Evolutionary conservation across 805 yeast species (phyloP), one percentile per base, ranked within the genome.

Genomic region (Danielia oregonensis): DNA sequence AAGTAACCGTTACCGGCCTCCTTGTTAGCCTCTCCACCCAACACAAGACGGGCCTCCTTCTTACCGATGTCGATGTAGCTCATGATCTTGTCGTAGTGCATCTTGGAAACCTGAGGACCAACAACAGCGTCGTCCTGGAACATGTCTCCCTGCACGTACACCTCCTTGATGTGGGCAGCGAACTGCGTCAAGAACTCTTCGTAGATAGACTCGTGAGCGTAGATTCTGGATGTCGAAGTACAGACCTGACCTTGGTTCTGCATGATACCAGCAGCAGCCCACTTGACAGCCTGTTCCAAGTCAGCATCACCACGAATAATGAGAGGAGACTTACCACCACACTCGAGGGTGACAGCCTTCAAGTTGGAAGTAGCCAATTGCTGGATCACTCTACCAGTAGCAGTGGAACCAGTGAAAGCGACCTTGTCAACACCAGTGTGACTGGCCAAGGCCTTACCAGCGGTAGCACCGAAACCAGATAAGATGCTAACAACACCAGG

Each of bases 321-420:
- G 48, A 78, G 62, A 27, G 86, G 85, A 11, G 85, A 78, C 52
- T 80, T 80, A 39, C 86, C 86, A 46, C 86, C 86, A 55, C 84
- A 79, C 59, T 80, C 86, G 52, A 79, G 63, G 15, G 85, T 77
- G 24, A 79, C 79, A 21, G 74, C 75, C 56, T 80, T 80, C 59
- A 80, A 61, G 50, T 78, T 78, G 3, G 65, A 41, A 5, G 84
- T 63, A 7, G 91, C 89, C 43, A 68, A 63, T 47, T 70, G 63
- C 61, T 79, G 86, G 28, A 84, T 72, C 33, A 76, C 62, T 44
- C 75, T 65, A 30, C 93, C 94, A 11, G 85, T 82, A 16, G 67
- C 69, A 7, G 84, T 78, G 6, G 82, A 76, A 7, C 85, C 85
- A 5, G 85, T 78, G 54, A 78, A 78, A 4, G 84, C 80, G 41